Base-by-base conservation (phyloP, 2,329 filamentous ascomycete genomes). In the Fusarium fujikuroi region DNA sequence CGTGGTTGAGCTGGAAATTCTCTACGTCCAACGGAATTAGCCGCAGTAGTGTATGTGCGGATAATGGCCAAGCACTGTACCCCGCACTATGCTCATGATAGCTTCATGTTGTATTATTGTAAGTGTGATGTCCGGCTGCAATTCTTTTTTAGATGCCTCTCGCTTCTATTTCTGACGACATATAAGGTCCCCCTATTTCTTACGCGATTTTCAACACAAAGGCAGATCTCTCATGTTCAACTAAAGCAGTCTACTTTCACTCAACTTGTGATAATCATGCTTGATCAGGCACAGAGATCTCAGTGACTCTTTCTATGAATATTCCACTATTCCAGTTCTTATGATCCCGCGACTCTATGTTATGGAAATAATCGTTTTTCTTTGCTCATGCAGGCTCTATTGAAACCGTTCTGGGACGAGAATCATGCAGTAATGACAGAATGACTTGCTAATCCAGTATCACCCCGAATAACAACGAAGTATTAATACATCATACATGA, bases 1-100 rank as follows among this genome's bases (percentile, higher is more conserved):
- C 61, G 54, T 58, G 63, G 40, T 70, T 49, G 44, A 63, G 68
- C 49, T 76, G 69, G 77, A 79, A 79, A 79, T 79, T 79, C 76
- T 79, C 74, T 47, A 69, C 37, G 61, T 66, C 63, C 37, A 60
- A 70, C 73, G 72, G 74, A 63, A 73, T 57, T 73, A 73, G 66
- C 74, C 74, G 69, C 49, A 28, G 54, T 54, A 44, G 60, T 43
- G 18, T 9, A n/a, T 12, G 72, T 74, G 68, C 50, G 68, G 56
- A 15, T 54, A 49, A 1, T 2, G 1, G 5, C 1, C 2, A 21
- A 4, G 21, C 67, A 70, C 67, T 66, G 67, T 59, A 5, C 2
- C 2, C 3, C 7, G 44, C 63, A 78, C 74, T 76, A 72, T 78
- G 21, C 39, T 54, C 47, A 58, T 70, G 72, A 74, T 73, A 47